phyloP scores from a whole-genome alignment of 2,329 filamentous ascomycete genomes.

The Botrytis deweyae region DNA sequence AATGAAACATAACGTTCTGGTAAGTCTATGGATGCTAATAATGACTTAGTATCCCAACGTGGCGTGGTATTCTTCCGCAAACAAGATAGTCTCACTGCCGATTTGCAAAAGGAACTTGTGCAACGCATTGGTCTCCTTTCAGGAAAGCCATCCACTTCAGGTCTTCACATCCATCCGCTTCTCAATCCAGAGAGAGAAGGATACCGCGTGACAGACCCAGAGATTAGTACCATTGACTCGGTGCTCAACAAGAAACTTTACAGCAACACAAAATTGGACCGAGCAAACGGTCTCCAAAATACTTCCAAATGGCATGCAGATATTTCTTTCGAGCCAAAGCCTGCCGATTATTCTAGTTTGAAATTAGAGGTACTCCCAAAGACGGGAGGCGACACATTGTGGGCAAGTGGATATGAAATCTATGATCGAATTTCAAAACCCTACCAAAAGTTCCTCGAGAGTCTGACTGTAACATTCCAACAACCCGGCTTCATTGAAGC shows the following conservation, averaged over 20 bases:
- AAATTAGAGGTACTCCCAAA: constrained; percentile 55
- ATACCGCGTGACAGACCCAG: constrained; percentile 47
- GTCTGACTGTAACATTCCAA: constrained; percentile 54
- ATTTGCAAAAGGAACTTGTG: constrained; percentile 64
- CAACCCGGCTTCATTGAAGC: constrained; percentile 51
- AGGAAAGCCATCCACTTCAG: constrained; percentile 54
- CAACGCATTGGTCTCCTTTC: constrained; percentile 57
- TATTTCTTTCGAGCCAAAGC: constrained; percentile 62
- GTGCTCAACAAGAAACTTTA: constrained; percentile 53
- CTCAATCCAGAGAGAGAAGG: constrained; percentile 53
- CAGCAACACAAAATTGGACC: constrained; percentile 24
- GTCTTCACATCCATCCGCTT: constrained; percentile 62
- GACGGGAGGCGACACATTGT: constrained; percentile 60
- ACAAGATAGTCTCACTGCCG: constrained; percentile 59
- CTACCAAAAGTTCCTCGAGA: constrained; percentile 58
- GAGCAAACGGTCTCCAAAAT: constrained; percentile 43
- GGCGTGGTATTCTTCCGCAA: constrained; percentile 70
- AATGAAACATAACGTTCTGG: background rate
- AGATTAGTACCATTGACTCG: constrained; percentile 65
- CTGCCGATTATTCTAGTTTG: constrained; percentile 61
- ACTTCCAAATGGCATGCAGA: constrained; percentile 58
- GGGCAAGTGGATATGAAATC: constrained; percentile 66
- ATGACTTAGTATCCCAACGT: constrained; percentile 58
- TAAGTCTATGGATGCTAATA: background rate
- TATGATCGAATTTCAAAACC: constrained; percentile 61